phyloP scores from a whole-genome alignment of 345 rosid species.

The Populus euphratica region DNA sequence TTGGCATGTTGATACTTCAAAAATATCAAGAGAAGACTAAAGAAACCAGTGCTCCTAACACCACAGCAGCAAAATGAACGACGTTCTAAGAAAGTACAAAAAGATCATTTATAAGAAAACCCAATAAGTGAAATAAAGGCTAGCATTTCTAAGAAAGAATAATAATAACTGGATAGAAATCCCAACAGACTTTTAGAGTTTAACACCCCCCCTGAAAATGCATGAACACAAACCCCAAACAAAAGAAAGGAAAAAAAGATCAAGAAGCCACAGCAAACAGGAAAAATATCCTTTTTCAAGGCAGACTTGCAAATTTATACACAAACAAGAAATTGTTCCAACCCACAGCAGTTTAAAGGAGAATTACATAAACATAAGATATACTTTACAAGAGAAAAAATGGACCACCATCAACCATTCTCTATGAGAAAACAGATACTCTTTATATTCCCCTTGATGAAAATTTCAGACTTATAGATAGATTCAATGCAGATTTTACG shows the following conservation, averaged over 20 bases:
- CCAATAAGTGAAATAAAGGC: neutral
- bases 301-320: neutral
- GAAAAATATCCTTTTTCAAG: no score
- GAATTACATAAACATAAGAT: neutral
- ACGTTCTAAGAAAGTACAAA: constrained; percentile 1
- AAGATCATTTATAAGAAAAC: neutral
- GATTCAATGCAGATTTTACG: no score
- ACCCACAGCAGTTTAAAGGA: neutral
- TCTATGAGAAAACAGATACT: neutral
- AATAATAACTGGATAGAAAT: neutral
- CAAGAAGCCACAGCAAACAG: neutral
- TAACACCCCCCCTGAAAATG: neutral
- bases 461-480: neutral
- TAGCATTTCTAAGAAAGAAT: neutral
- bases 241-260: no score
- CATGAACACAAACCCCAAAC: neutral
- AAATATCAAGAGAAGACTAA: neutral
- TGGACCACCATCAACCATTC: neutral
- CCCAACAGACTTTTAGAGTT: neutral
- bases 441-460: neutral
- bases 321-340: neutral
- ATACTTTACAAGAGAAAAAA: neutral
- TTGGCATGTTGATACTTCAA: constrained; percentile 53
- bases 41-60: neutral
- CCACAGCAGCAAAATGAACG: neutral